phyloP scores from a whole-genome alignment of 108 stramenopile genomes.

The Phaeodactylum tricornutum region DNA sequence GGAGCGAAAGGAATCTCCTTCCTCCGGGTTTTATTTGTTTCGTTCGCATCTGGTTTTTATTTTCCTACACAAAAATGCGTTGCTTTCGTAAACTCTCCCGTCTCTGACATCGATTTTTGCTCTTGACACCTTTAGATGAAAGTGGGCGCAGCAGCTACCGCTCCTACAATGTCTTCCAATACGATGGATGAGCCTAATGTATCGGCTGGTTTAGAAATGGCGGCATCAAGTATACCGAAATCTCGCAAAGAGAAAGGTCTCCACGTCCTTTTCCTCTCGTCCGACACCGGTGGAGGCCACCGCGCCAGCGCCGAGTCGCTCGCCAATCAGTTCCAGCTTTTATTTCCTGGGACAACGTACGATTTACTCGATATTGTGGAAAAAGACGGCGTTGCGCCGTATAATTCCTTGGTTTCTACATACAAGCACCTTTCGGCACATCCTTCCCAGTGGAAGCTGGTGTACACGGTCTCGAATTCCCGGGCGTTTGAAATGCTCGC shows the following conservation, averaged over 20 bases:
- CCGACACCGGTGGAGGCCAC: constrained; percentile 97
- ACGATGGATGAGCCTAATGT: too few relatives aligned
- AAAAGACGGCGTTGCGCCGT: constrained; percentile 58
- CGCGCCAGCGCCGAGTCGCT: constrained; percentile 88
- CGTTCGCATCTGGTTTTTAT: too few relatives aligned
- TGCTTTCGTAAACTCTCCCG: too few relatives aligned
- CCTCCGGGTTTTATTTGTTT: too few relatives aligned
- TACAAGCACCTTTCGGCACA: constrained; percentile 74
- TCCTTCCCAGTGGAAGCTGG: constrained; percentile 77
- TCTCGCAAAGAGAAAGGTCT: constrained; percentile 17
- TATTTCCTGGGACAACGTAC: constrained; percentile 76
- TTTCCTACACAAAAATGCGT: too few relatives aligned
- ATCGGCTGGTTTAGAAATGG: too few relatives aligned
- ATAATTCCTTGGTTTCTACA: constrained; percentile 47
- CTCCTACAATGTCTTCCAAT: too few relatives aligned
- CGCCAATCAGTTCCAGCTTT: constrained; percentile 69
- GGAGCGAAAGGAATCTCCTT: too few relatives aligned
- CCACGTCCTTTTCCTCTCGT: constrained; percentile 86
- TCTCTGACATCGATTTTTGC: too few relatives aligned
- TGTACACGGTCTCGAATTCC: constrained; percentile 67
- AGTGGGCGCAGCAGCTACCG: too few relatives aligned
- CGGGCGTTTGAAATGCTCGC: constrained; percentile 57
- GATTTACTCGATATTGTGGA: constrained; percentile 63
- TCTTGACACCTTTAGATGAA: too few relatives aligned
- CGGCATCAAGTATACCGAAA: too few relatives aligned